Evolutionary conservation across 345 rosid genomes (phyloP), one percentile per base, ranked within the genome.

Genomic region (Lepidium africanum): DNA sequence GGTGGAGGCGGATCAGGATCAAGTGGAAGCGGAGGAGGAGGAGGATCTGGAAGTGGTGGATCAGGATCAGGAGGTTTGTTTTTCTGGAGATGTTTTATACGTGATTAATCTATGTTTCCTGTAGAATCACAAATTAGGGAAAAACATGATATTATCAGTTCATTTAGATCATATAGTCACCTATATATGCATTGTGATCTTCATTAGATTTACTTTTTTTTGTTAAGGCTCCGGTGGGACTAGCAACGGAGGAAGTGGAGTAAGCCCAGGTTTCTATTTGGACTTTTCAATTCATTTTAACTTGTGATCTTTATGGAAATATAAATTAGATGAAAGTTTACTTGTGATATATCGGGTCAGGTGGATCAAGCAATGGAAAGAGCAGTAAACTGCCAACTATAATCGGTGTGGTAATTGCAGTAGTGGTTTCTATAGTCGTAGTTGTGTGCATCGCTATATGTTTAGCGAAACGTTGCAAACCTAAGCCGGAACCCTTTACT

Each of bases 311-410:
- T 25, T 3, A 7, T 51, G 7, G 5, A n/a, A 10, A 16, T 10
- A 10, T 16, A 9, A 16, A n/a, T 21, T 39, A 12, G 33, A 58
- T 38, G 46, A 57, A 57, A 17, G 6, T 0, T 37, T 19, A 11
- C 6, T 30, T 36, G 9, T 48, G 36, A 14, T 7, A 27, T 55
- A 21, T 21, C 0, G 9, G 13, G 1, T 42, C 14, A 67, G 75
- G 69, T 62, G 63, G 69, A 10, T 21, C 63, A 43, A 61, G 10
- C 14, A 61, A 14, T 0, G 55, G 3, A 23, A 71, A 62, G 41
- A 62, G 3, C 5, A 62, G 49, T 71, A 62, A 27, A 9, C 11
- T 54, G 33, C 69, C 63, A 43, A 53, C 37, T 43, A 71, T 71
- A 53, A 6, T 71, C 21, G 75, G 75, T 12, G 69, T 5, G 7